These are phyloP conservation scores for Colletotrichum higginsianum DNA, from an alignment of 2,329 filamentous ascomycete species.

Conservation along the genomic window DNA sequence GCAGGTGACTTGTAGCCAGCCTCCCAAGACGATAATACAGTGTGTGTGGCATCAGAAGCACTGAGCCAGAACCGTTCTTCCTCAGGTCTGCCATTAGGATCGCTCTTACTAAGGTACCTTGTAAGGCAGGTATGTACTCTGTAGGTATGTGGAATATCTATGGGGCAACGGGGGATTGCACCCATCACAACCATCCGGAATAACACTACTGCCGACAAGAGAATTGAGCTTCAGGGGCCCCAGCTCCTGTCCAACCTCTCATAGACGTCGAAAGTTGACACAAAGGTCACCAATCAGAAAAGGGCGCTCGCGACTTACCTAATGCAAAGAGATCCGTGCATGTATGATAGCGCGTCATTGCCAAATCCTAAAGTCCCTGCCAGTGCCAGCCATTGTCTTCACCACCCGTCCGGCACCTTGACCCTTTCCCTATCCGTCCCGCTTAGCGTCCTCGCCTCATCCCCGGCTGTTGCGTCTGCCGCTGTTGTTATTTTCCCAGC, in stretches of 20 bases:
- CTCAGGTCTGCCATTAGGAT: slow-evolving; percentile 7
- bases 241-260: slow-evolving; percentile 25
- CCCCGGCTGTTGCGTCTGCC: neutral
- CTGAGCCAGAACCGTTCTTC: neutral
- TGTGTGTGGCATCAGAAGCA: neutral
- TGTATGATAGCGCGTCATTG: slow-evolving; percentile 3
- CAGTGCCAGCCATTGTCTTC: slow-evolving; percentile 20
- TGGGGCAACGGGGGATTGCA: slow-evolving; percentile 17
- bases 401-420: slow-evolving; percentile 14
- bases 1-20: slow-evolving; percentile 27
- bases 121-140: too few species aligned
- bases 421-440: slow-evolving; percentile 27
- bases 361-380: neutral
- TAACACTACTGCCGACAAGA: slow-evolving; percentile 31
- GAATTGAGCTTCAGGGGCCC: slow-evolving; percentile 36
- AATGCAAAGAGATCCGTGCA: slow-evolving; percentile 26
- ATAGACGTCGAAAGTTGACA: neutral
- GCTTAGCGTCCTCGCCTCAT: neutral
- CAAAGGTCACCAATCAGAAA: slow-evolving; percentile 2
- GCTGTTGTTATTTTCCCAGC: slow-evolving; percentile 8
- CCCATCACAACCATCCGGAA: slow-evolving; percentile 22
- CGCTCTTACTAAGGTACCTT: too few species aligned
- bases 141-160: neutral
- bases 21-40: slow-evolving; percentile 16
- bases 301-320: slow-evolving; percentile 30